These are phyloP conservation scores for Amborella trichopoda DNA, from an alignment of 164 flowering plant species.

Conservation along the genomic window DNA sequence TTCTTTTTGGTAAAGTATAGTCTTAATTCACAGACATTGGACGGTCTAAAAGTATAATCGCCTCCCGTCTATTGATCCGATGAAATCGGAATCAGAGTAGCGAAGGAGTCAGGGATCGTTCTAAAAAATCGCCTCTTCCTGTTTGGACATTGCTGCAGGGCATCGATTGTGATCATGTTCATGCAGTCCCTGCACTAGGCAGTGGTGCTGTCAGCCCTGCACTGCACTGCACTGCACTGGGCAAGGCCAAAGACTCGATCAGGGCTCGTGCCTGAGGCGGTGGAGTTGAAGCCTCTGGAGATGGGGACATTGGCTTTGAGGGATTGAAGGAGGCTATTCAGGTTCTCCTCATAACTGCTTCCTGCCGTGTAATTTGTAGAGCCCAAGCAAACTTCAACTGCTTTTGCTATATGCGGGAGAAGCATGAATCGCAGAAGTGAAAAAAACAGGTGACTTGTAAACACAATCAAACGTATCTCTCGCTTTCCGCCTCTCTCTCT, in stretches of 20 bases:
- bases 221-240: slow-evolving; percentile 10
- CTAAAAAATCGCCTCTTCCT: slow-evolving; percentile 3
- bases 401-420: too few species aligned
- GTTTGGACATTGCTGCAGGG: not conserved
- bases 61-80: not conserved
- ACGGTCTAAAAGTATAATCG: accelerated
- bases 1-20: too few species aligned
- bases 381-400: too few species aligned
- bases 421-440: too few species aligned
- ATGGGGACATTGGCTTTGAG: not conserved
- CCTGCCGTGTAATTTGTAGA: not conserved
- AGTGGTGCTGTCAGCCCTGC: not conserved
- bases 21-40: too few species aligned
- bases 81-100: slow-evolving; percentile 1
- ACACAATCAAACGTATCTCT: too few species aligned
- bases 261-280: not conserved
- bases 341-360: not conserved
- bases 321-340: not conserved
- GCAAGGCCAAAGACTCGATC: slow-evolving; percentile 3
- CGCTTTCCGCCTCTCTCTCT: too few species aligned
- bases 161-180: not conserved
- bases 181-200: slow-evolving; percentile 3
- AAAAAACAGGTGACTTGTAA: too few species aligned
- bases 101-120: slow-evolving; percentile 6
- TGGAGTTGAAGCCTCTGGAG: slow-evolving; percentile 1